phyloP scores from a whole-genome alignment of 2,329 filamentous ascomycete genomes.

The Penicillium sp. region DNA sequence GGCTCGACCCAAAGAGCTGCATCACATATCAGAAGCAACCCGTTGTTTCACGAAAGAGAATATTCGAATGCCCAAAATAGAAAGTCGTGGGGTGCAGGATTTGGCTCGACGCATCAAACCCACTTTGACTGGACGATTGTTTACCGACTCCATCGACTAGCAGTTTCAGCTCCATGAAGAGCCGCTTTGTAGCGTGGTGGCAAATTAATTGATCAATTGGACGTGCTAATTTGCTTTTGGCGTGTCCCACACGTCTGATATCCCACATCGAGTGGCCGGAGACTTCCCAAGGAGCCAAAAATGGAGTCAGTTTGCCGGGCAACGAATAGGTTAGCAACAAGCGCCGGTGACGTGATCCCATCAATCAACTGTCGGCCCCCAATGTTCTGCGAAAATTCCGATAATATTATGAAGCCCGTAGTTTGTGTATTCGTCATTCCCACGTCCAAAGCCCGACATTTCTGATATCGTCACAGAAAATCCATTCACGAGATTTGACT shows the following conservation, averaged over 20 bases:
- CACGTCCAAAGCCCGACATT: background rate
- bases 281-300: background rate
- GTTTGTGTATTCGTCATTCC: background rate
- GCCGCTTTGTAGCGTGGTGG: constrained; percentile 13
- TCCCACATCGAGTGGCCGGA: background rate
- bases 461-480: background rate
- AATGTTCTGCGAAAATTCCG: background rate
- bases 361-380: background rate
- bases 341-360: constrained; percentile 2
- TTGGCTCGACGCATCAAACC: background rate
- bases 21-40: background rate
- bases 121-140: constrained; percentile 11
- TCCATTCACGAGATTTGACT: background rate
- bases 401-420: background rate
- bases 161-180: constrained; percentile 15
- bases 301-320: background rate
- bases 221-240: background rate
- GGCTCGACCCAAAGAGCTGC: constrained; percentile 2
- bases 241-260: background rate
- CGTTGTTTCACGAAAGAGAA: constrained; percentile 11
- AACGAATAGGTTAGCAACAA: background rate
- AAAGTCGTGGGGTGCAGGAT: constrained; percentile 18
- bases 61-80: constrained; percentile 13
- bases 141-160: constrained; percentile 14
- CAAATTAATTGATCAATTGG: constrained; percentile 4